phyloP scores from a whole-genome alignment of 73 alveolate genomes.

The Tetrahymena thermophila region DNA sequence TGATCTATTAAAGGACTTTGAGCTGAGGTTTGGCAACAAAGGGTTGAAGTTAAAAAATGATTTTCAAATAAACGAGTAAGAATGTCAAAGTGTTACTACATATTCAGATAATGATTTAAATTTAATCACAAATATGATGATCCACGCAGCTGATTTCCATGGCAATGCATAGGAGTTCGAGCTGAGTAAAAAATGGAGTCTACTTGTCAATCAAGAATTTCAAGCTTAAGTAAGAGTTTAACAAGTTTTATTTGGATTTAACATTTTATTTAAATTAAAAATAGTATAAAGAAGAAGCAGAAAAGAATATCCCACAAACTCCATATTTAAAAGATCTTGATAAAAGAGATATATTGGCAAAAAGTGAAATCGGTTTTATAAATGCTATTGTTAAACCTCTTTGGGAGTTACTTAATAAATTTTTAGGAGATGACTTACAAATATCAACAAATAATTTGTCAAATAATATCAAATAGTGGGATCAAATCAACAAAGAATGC shows the following conservation, averaged over 20 bases:
- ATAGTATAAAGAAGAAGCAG: constrained; percentile 30
- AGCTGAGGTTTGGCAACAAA: constrained; percentile 8
- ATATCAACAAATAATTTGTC: background rate
- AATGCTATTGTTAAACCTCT: constrained; percentile 40
- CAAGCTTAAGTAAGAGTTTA: background rate
- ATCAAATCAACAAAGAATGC: background rate
- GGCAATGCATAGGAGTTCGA: constrained; percentile 28
- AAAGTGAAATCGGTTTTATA: constrained; percentile 30
- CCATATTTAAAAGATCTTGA: constrained; percentile 39
- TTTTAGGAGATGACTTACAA: background rate
- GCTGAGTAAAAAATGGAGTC: constrained; percentile 21
- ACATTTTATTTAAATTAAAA: background rate
- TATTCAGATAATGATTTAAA: constrained; percentile 26
- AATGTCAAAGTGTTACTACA: background rate
- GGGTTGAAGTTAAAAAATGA: background rate
- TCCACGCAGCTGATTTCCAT: constrained; percentile 37
- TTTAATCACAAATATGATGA: constrained; percentile 30
- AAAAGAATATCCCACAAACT: background rate
- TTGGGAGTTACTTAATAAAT: constrained; percentile 38
- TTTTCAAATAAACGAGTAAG: background rate
- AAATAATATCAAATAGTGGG: background rate
- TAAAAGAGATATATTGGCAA: constrained; percentile 14
- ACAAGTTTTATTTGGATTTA: background rate
- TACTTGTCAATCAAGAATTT: constrained; percentile 28
- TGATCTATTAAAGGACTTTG: constrained; percentile 23